phyloP scores from a whole-genome alignment of 805 yeast genomes.

The Candida pini region DNA sequence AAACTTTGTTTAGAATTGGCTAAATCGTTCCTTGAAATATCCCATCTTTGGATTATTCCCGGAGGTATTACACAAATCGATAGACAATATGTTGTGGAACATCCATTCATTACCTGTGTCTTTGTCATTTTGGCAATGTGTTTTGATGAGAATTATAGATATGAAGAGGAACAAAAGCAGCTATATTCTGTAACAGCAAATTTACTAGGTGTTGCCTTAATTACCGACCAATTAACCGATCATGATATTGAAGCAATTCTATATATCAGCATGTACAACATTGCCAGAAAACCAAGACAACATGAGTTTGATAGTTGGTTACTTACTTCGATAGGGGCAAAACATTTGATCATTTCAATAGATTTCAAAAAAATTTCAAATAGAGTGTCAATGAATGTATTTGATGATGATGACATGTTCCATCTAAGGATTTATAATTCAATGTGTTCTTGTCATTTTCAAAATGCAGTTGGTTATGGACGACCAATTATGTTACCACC shows the following conservation, averaged over 20 bases:
- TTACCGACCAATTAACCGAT: slow-evolving; percentile 48
- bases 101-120: slow-evolving; percentile 51
- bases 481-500: slow-evolving; percentile 36
- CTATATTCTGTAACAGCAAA: slow-evolving; percentile 44
- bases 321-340: slow-evolving; percentile 46
- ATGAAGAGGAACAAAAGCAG: slow-evolving; percentile 41
- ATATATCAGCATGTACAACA: slow-evolving; percentile 48
- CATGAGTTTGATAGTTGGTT: slow-evolving; percentile 48
- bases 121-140: slow-evolving; percentile 51
- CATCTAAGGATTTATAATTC: slow-evolving; percentile 51
- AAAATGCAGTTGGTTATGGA: slow-evolving; percentile 45
- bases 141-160: slow-evolving; percentile 46
- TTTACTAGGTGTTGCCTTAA: slow-evolving; percentile 42
- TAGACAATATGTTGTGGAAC: slow-evolving; percentile 39
- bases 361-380: slow-evolving; percentile 38
- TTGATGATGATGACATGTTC: slow-evolving; percentile 37
- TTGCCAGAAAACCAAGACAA: slow-evolving; percentile 49
- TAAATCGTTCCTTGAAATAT: slow-evolving; percentile 42
- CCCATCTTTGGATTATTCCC: slow-evolving; percentile 59
- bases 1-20: slow-evolving; percentile 39
- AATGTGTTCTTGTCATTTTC: slow-evolving; percentile 46
- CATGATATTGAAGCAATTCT: slow-evolving; percentile 58
- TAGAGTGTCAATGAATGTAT: slow-evolving; percentile 26
- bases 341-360: slow-evolving; percentile 41
- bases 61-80: slow-evolving; percentile 50